Base-by-base conservation (phyloP, 176 grass and related monocot genomes). In the Themeda triandra region DNA sequence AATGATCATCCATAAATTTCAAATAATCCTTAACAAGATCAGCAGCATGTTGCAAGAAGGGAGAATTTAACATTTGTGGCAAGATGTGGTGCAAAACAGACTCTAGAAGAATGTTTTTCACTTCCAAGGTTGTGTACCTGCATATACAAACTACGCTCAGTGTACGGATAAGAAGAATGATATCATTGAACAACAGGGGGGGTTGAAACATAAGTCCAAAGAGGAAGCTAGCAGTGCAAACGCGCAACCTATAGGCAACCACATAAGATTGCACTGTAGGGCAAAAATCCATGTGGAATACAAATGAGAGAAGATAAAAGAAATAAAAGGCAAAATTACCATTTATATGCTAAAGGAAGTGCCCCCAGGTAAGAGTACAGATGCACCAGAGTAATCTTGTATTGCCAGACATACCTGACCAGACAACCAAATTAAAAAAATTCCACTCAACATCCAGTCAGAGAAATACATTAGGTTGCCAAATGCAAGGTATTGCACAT, bases 1-100 rank as follows among this genome's bases (percentile, higher is more conserved):
- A 92, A 93, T 99, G 93, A 78, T 99, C 93, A 80, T 96, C 91
- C 91, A 93, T 92, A 88, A 99, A 99, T 89, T 89, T 99, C n/a
- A 51, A 19, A 51, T 51, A 99, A 56, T 96, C 96, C 39, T 86
- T 91, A 74, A 92, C 76, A 82, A 99, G 93, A 84, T 95, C 92
- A 68, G 85, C 71, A 78, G 91, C 77, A 88, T 96, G 87, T 77
- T 87, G 70, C 56, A 89, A 84, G 75, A 90, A 91, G 41, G 91
- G 96, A 60, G 89, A 99, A 66, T 63, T 92, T 76, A 96, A 83
- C 83, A 96, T 89, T 45, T 96, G 91, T 70, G 90, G 93, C 49
- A 96, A 89, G 69, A 99, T 96, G 88, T 99, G 96, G 71, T 99
- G 96, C 5, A 76, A 99, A 37, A 82, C 48, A 13, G 91, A 96